Percentiles rank a stretch among this genome's conserved stretches.
phyloP scores from a whole-genome alignment of 176 grass and related monocot species.

The Musa beccarii region DNA sequence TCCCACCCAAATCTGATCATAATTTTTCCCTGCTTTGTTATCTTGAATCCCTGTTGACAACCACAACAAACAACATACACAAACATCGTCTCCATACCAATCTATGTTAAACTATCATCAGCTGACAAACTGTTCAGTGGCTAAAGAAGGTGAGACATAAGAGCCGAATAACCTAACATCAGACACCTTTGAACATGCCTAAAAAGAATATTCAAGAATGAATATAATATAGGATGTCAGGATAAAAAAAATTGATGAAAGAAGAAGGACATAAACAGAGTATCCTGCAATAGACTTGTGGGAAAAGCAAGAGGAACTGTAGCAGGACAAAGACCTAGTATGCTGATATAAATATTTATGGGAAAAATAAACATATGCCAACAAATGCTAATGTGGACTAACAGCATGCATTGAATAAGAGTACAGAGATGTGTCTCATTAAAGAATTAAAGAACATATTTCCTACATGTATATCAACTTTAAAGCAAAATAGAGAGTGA shows the following conservation, averaged over 20 bases:
- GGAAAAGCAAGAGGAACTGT: too few relatives aligned
- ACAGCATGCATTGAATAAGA: too few relatives aligned
- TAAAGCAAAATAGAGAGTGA: too few relatives aligned
- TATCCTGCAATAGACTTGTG: too few relatives aligned
- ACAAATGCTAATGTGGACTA: too few relatives aligned
- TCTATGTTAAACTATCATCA: background rate
- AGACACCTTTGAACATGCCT: background rate
- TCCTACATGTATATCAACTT: too few relatives aligned
- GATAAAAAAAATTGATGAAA: background rate
- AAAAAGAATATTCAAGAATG: background rate
- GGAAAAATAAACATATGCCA: too few relatives aligned
- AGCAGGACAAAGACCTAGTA: too few relatives aligned
- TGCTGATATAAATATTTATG: too few relatives aligned
- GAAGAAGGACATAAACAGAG: background rate
- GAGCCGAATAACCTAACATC: background rate
- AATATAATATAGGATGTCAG: background rate
- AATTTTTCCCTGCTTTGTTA: slow-evolving; percentile 81
- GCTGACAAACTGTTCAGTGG: too few relatives aligned
- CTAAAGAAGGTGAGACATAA: background rate
- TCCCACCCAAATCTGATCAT: slow-evolving; percentile 75
- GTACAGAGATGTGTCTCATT: too few relatives aligned
- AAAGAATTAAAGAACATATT: too few relatives aligned
- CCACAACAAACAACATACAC: slow-evolving; percentile 4
- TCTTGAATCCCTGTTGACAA: slow-evolving; percentile 71
- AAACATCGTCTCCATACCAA: background rate